A percentile compares a stretch with the other conserved stretches of the same genome.
Conservation (phyloP, 495 filamentous ascomycete species). For the Daldinia decipiens region DNA sequence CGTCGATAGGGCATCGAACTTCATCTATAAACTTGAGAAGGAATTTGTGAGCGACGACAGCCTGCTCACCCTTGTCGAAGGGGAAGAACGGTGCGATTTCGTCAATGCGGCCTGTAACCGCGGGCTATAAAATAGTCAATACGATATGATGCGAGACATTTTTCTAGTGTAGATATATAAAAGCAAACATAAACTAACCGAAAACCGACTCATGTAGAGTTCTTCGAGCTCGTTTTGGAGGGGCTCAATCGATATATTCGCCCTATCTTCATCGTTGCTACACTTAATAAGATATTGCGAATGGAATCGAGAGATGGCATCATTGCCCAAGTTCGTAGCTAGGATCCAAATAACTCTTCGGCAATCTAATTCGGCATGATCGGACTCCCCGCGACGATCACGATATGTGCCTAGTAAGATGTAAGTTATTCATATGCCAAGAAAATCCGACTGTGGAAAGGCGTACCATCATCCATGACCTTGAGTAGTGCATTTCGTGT, state of each 20-base stretch:
- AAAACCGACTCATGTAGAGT: background rate
- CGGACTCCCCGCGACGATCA: conserved; percentile 53
- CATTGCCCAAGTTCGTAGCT: conserved; percentile 54
- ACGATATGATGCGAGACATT: background rate
- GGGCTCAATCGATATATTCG: conserved; percentile 1
- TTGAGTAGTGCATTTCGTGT: conserved; percentile 52
- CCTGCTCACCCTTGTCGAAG: conserved; percentile 56
- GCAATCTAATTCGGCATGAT: conserved; percentile 51
- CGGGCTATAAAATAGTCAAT: conserved; percentile 32
- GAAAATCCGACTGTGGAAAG: background rate
- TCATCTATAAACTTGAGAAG: conserved; percentile 43
- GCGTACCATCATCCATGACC: conserved; percentile 53
- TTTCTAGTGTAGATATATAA: too few species aligned
- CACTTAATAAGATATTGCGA: conserved; percentile 26
- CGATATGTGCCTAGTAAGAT: conserved; percentile 43
- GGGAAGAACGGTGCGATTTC: conserved; percentile 60
- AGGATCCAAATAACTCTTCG: conserved; percentile 61
- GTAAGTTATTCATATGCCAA: background rate
- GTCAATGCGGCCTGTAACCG: conserved; percentile 56
- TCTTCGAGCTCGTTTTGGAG: conserved; percentile 6
- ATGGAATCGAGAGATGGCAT: conserved; percentile 48
- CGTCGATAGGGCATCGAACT: conserved; percentile 47
- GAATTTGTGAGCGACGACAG: conserved; percentile 59
- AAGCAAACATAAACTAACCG: conserved; percentile 2
- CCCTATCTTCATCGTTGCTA: background rate